These are phyloP conservation scores for Fusarium sp. DNA, from an alignment of 2,329 filamentous ascomycete species.

Conservation along the genomic window DNA sequence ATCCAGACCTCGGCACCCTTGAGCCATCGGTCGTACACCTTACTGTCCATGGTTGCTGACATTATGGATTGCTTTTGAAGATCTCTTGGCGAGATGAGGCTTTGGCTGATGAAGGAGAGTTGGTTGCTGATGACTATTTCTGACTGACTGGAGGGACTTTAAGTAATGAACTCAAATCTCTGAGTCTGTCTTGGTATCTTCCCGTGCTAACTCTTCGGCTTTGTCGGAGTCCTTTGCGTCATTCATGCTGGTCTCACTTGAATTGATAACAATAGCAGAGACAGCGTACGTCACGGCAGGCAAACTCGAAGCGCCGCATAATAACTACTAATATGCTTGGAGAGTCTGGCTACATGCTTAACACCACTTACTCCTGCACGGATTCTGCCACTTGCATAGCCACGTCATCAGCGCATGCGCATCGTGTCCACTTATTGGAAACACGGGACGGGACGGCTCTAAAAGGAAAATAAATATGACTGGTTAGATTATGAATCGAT, in stretches of 20 bases:
- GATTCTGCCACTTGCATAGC: neutral
- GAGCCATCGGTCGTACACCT: neutral
- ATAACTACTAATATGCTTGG: too few species aligned
- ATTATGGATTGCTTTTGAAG: too few species aligned
- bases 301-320: too few species aligned
- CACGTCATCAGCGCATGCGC: neutral
- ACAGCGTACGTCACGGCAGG: too few species aligned
- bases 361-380: neutral
- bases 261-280: too few species aligned
- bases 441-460: neutral
- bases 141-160: neutral
- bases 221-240: too few species aligned
- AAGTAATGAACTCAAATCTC: too few species aligned
- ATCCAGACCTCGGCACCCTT: neutral
- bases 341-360: neutral
- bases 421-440: neutral
- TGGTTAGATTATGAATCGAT: too few species aligned
- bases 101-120: neutral
- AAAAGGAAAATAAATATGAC: neutral
- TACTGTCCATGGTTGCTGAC: neutral
- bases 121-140: neutral
- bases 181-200: too few species aligned
- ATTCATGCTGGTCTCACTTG: too few species aligned
- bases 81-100: too few species aligned
- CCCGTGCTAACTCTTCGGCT: too few species aligned